Percentiles rank a stretch among this genome's conserved stretches.
Evolutionary conservation across 192 early-diverging fungal genomes (phyloP).

Genomic region (Piromyces finnis): DNA sequence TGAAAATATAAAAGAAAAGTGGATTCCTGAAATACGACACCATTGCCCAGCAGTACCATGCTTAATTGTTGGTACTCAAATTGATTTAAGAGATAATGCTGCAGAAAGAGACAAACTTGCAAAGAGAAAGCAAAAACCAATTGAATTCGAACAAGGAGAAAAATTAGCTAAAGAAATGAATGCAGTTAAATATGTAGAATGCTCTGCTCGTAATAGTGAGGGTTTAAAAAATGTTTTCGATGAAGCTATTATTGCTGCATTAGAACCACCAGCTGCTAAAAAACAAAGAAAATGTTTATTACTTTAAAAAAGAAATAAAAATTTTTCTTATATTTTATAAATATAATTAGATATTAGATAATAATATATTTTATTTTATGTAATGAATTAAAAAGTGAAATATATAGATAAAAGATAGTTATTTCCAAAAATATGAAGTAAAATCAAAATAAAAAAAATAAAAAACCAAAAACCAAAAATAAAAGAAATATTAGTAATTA

Average conservation of each 20-base stretch:
- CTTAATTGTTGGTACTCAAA: slow-evolving; percentile 81
- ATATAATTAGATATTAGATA: no score
- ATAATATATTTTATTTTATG: no score
- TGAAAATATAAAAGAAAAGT: slow-evolving; percentile 18
- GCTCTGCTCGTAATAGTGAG: slow-evolving; percentile 78
- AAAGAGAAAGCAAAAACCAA: slow-evolving; percentile 64
- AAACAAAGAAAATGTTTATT: slow-evolving; percentile 65
- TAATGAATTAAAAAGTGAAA: no score
- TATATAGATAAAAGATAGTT: no score
- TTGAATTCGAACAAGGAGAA: slow-evolving; percentile 62
- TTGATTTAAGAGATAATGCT: slow-evolving; percentile 80
- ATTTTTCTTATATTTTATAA: no score
- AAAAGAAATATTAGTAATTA: no score
- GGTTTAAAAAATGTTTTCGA: slow-evolving; percentile 90
- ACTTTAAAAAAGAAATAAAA: slow-evolving; percentile 33
- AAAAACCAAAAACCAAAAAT: no score
- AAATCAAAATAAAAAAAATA: no score
- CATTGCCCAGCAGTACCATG: slow-evolving; percentile 91
- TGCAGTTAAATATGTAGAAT: slow-evolving; percentile 88
- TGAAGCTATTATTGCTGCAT: slow-evolving; percentile 93
- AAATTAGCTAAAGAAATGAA: slow-evolving; percentile 62
- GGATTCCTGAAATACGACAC: slow-evolving; percentile 85
- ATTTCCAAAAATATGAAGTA: no score
- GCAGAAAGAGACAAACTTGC: slow-evolving; percentile 59
- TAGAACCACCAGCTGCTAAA: slow-evolving; percentile 57